Base-by-base conservation (phyloP, 2,329 filamentous ascomycete genomes). In the Hypomyces rosellus region DNA sequence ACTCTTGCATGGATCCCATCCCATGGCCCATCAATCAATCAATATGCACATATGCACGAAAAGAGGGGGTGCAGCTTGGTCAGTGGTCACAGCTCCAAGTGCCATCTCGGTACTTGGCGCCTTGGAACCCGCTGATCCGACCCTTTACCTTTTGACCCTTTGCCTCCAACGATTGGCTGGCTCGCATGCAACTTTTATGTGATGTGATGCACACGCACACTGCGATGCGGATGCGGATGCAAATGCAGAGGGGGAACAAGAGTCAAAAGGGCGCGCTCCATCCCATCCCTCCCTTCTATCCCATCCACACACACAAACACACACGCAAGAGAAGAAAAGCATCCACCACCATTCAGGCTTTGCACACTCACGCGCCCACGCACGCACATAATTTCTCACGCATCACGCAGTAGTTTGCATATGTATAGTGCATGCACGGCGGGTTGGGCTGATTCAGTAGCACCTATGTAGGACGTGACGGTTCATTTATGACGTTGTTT, bases 31-130 rank as follows among this genome's bases (percentile, higher is more conserved):
- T 30, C 6, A 30, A 30, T 30, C 25, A 30, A 30, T 20, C 20
- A 20, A 20, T 20, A 20, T 20, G 20, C 20, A 20, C 20, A 20
- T 30, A 30, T 30, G 25, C 25, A 38, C 42, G 38, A 39, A 39
- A 46, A 51, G 45, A 46, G n/a, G 18, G 18, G 45, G 49, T 12
- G 34, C 15, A 15, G 15, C 11, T n/a, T n/a, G n/a, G n/a, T n/a
- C 34, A 22, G 25, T 34, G 44, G 49, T 30, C 45, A 39, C 49
- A 51, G 45, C 41, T 44, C 41, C 52, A 51, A 53, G 51, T 46
- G 54, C 52, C 51, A 51, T 55, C 50, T 53, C 54, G 51, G 54
- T 51, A 54, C 54, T 50, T 55, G 50, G 44, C 38, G 25, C 25
- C 25, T 30, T 30, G 25, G 25, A 30, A 30, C 25, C 25, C 25